Evolutionary conservation across 306 rosid species (phyloP).

Genomic region (Vigna hirtella): DNA sequence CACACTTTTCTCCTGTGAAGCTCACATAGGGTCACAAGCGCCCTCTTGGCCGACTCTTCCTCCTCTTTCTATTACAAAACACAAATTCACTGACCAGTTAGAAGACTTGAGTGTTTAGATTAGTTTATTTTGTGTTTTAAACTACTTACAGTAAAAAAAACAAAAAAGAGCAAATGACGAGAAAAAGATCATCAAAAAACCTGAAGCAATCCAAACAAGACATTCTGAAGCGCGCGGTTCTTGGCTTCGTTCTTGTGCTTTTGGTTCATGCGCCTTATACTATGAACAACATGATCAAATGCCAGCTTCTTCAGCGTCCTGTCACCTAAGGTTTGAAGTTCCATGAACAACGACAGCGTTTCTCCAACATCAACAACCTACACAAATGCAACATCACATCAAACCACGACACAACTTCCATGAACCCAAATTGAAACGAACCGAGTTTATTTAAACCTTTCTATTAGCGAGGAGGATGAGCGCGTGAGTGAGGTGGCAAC

Average conservation of each 20-base stretch:
- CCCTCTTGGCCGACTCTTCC: constrained; percentile 74
- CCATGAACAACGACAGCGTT: constrained; percentile 76
- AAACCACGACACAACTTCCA: not conserved
- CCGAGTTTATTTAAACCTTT: constrained; percentile 45
- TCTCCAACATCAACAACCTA: constrained; percentile 70
- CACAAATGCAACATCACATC: constrained; percentile 1
- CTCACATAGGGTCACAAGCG: constrained; percentile 73
- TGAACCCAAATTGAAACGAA: not conserved
- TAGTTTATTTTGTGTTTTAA: not conserved
- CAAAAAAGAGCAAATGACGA: not conserved
- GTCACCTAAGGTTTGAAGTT: constrained; percentile 78
- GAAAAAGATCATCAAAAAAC: constrained; percentile 44
- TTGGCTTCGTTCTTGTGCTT: constrained; percentile 79
- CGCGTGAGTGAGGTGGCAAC: constrained; percentile 60
- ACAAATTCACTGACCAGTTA: constrained; percentile 32
- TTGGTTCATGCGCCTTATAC: constrained; percentile 74
- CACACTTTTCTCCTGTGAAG: constrained; percentile 81
- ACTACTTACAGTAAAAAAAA: not conserved
- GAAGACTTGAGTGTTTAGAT: not conserved
- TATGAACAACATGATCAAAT: constrained; percentile 70
- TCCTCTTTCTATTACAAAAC: constrained; percentile 67
- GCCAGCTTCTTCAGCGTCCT: constrained; percentile 63
- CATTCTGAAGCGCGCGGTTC: constrained; percentile 82
- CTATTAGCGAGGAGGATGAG: constrained; percentile 73
- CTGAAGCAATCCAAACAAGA: constrained; percentile 72